Evolutionary conservation across 2,329 filamentous ascomycete species (phyloP), one percentile per base, ranked within the genome.

Genomic region (Xylaria sp.): DNA sequence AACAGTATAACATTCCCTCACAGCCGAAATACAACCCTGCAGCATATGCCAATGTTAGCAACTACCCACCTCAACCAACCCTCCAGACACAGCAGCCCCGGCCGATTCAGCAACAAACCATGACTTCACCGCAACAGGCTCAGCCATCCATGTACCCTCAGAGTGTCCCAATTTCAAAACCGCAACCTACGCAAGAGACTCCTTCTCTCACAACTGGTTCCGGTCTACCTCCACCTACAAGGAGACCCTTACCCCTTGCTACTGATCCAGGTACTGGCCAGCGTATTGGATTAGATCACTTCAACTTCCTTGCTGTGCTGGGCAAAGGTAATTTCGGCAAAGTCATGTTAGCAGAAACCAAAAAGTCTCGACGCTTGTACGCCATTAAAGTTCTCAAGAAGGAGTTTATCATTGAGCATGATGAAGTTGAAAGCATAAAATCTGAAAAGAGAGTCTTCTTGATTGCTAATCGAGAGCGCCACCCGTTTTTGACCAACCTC

Each of bases 261-360:
- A 93, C 89, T 70, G 86, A 91, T 68, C 84, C 88, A 2, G 92
- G 93, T 48, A 93, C 91, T 66, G 92, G 92, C 37, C 88, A 91
- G 77, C 90, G 95, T 62, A 98, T 99, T 78, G 96, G 96, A 21
- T 85, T 99, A 54, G 97, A 99, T 79, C 94, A 99, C 82, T 99
- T 99, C 87, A 99, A 99, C 80, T 99, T 99, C 87, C 87, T 99
- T 73, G 95, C 97, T 72, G 96, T 99, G 63, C 88, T 99, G 72
- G 96, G 96, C 78, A 99, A 99, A 83, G 96, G 96, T 84, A 99
- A 99, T 83, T 99, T 99, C 79, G 96, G 96, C 81, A 99, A 99
- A 83, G 96, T 99, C 82, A 99, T 99, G 96, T 85, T 99, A 80
- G 96, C 96, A 1, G 97, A 99, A 83, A 97, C 96, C 1, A 99